Evolutionary conservation across 108 stramenopile species (phyloP).

Genomic region (Skeletonema marinoi): DNA sequence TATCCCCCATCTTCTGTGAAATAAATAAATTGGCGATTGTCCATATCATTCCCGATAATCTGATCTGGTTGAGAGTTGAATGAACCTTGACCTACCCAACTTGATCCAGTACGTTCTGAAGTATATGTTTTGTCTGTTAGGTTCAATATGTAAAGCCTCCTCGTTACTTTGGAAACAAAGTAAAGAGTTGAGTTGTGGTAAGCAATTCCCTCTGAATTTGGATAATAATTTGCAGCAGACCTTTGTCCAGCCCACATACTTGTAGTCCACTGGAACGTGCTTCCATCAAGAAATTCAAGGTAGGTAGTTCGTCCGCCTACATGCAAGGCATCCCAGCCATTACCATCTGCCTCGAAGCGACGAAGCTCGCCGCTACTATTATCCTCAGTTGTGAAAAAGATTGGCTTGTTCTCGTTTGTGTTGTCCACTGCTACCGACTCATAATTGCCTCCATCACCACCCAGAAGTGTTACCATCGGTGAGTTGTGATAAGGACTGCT

Average conservation of each 20-base stretch:
- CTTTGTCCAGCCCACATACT: slow-evolving; percentile 2
- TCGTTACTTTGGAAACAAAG: slow-evolving; percentile 42
- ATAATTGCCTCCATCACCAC: slow-evolving; percentile 31
- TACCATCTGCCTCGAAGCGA: too few relatives aligned
- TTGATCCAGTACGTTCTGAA: not conserved
- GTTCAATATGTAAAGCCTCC: slow-evolving; percentile 29
- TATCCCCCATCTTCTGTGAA: slow-evolving; percentile 60
- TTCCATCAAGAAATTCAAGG: not conserved
- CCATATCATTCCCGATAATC: slow-evolving; percentile 14
- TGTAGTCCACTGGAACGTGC: slow-evolving; percentile 44
- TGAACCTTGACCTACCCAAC: slow-evolving; percentile 11
- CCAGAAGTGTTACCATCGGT: slow-evolving; percentile 4
- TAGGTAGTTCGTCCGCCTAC: too few relatives aligned
- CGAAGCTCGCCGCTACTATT: slow-evolving; percentile 21
- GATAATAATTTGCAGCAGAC: slow-evolving; percentile 29
- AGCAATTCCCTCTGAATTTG: slow-evolving; percentile 53
- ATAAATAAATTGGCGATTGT: slow-evolving; percentile 37
- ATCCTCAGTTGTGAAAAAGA: slow-evolving; percentile 66
- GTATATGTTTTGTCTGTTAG: slow-evolving; percentile 11
- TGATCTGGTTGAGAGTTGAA: slow-evolving; percentile 55
- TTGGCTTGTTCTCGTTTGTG: slow-evolving; percentile 11
- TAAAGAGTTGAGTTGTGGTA: slow-evolving; percentile 29
- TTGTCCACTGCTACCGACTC: slow-evolving; percentile 46
- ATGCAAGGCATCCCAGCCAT: too few relatives aligned
- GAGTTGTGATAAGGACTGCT: slow-evolving; percentile 10